Evolutionary conservation across 441 rosid species (phyloP).

Genomic region (Erodium texanum): DNA sequence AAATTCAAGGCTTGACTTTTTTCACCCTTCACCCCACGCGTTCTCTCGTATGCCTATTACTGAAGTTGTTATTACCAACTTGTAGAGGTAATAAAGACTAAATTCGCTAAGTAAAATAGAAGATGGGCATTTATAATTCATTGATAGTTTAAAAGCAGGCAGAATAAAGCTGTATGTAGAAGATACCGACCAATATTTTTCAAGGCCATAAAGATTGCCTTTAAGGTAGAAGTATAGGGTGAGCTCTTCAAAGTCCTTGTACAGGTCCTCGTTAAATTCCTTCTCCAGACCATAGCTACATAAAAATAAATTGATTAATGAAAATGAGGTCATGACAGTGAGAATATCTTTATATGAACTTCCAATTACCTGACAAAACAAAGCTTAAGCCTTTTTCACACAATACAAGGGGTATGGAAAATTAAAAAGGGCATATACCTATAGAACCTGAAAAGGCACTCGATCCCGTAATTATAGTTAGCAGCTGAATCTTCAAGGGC

Average conservation of each 20-base stretch:
- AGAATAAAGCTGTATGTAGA: neutral
- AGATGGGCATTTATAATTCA: neutral
- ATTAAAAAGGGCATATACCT: slow-evolving; percentile 26
- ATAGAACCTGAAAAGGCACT: slow-evolving; percentile 93
- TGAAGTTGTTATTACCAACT: no score
- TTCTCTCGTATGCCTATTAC: no score
- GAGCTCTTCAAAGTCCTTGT: slow-evolving; percentile 75
- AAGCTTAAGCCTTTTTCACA: slow-evolving; percentile 3
- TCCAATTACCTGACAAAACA: neutral
- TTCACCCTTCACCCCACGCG: no score
- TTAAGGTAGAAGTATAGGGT: slow-evolving; percentile 65
- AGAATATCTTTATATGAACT: neutral
- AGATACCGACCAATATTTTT: slow-evolving; percentile 73
- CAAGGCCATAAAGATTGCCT: slow-evolving; percentile 87
- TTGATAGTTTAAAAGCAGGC: neutral
- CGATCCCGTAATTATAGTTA: slow-evolving; percentile 73
- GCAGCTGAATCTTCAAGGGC: slow-evolving; percentile 85
- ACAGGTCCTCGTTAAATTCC: slow-evolving; percentile 58
- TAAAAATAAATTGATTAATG: neutral
- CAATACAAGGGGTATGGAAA: slow-evolving; percentile 9
- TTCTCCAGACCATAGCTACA: slow-evolving; percentile 91
- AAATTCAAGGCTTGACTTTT: neutral
- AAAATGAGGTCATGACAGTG: neutral
- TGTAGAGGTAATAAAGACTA: neutral
- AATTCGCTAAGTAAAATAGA: neutral